A percentile compares a stretch with the other conserved stretches of the same genome.
Conservation (phyloP, 305 asterid genomes). For the Fraxinus dipetala region DNA sequence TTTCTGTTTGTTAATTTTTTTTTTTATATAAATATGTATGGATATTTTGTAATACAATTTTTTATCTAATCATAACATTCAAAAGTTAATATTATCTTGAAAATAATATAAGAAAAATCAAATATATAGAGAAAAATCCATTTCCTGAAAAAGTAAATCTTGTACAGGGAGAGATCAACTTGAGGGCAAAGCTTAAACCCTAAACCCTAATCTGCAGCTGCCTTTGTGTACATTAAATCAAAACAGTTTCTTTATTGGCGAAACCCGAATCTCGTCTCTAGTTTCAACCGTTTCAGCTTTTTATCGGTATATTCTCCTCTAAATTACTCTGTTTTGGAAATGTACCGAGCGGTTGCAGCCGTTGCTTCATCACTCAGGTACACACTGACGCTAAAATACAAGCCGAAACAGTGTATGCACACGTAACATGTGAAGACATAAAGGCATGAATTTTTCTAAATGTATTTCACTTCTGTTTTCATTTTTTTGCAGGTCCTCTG, state of each 20-base stretch:
- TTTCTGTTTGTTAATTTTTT: no score
- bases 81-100: no score
- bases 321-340: conserved; percentile 14
- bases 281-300: background rate
- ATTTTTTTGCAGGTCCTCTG: conserved; percentile 50
- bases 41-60: no score
- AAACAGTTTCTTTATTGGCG: background rate
- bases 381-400: background rate
- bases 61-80: no score
- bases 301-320: background rate
- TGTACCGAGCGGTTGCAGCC: conserved; percentile 62
- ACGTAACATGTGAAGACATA: background rate
- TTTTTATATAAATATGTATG: no score
- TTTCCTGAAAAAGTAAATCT: background rate
- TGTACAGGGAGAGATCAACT: background rate
- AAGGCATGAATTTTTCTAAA: conserved; percentile 1
- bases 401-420: background rate
- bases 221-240: background rate
- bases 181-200: conserved; percentile 40
- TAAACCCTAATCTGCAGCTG: conserved; percentile 13
- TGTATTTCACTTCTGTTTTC: background rate
- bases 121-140: background rate
- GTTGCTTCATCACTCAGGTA: conserved; percentile 63
- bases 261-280: background rate
- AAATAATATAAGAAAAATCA: no score